Percentiles rank a stretch among this genome's conserved stretches.
Evolutionary conservation across 2,329 filamentous ascomycete genomes (phyloP).

Genomic region (Thielaviopsis ethacetica): DNA sequence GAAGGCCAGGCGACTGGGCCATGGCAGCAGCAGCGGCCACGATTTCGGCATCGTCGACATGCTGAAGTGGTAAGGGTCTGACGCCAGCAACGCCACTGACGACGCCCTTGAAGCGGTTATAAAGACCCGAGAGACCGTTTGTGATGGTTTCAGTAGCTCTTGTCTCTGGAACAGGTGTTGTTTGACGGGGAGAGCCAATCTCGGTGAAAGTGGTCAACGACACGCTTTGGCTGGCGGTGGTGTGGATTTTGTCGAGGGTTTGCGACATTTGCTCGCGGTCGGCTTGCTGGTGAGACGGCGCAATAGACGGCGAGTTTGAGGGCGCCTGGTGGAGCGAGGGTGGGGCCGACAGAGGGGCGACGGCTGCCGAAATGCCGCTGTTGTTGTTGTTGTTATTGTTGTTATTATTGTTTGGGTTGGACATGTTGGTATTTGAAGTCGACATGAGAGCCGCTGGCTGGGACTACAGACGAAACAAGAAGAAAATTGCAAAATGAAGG

Average conservation of each 20-base stretch:
- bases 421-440: not conserved
- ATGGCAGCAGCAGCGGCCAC: constrained; percentile 15
- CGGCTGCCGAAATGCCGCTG: not conserved
- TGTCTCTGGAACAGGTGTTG: constrained; percentile 42
- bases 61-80: constrained; percentile 18
- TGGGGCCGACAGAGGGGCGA: constrained; percentile 12
- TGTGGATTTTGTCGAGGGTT: constrained; percentile 76
- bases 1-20: constrained; percentile 17
- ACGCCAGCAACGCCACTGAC: constrained; percentile 41
- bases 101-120: constrained; percentile 67
- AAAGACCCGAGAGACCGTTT: constrained; percentile 76
- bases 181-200: constrained; percentile 57
- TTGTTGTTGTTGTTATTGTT: not conserved
- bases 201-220: constrained; percentile 88
- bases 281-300: constrained; percentile 20
- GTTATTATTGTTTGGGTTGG: not conserved
- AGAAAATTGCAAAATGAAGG: not conserved
- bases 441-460: not conserved
- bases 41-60: constrained; percentile 28
- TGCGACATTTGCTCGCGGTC: constrained; percentile 63
- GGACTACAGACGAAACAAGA: not conserved
- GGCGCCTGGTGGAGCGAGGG: constrained; percentile 23
- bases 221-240: constrained; percentile 68
- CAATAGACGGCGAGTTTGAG: constrained; percentile 26
- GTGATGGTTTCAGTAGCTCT: constrained; percentile 64